A percentile compares a stretch with the other conserved stretches of the same genome.
Conservation (phyloP, 148 eudicot genomes). For the Gaultheria prostrata region DNA sequence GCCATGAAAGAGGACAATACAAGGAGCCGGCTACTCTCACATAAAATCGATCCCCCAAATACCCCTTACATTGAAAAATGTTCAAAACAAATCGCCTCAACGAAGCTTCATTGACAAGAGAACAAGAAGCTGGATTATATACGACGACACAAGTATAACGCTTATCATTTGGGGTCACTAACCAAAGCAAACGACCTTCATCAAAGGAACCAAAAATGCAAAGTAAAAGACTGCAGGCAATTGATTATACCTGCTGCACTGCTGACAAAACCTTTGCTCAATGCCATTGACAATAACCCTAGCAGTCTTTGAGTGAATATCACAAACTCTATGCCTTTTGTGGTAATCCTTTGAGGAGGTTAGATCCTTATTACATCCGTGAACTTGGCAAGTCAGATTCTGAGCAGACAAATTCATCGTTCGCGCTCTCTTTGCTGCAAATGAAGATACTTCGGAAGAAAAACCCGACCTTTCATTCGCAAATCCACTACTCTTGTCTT, state of each 20-base stretch:
- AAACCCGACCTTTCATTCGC: background rate
- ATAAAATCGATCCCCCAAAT: background rate
- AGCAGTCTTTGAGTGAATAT: constrained; percentile 44
- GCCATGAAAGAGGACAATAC: background rate
- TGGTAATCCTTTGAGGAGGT: constrained; percentile 41
- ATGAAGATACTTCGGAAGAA: constrained; percentile 23
- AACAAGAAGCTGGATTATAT: background rate
- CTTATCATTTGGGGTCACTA: background rate
- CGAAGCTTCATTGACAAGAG: background rate
- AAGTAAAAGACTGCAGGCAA: background rate
- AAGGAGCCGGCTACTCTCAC: background rate
- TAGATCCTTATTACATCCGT: constrained; percentile 48
- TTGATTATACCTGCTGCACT: constrained; percentile 86
- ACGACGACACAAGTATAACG: background rate
- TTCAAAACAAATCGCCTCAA: background rate
- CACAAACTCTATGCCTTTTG: constrained; percentile 52
- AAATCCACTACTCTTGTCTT: constrained; percentile 17
- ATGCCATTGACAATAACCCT: constrained; percentile 80
- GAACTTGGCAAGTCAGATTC: constrained; percentile 39
- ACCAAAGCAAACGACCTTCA: background rate
- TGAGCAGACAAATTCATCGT: constrained; percentile 11
- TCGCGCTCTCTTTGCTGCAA: constrained; percentile 34
- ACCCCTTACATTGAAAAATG: background rate
- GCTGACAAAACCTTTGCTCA: constrained; percentile 95
- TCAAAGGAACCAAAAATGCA: background rate